Evolutionary conservation across 805 yeast species (phyloP).

Genomic region (Saccharomycopsis javanensis): DNA sequence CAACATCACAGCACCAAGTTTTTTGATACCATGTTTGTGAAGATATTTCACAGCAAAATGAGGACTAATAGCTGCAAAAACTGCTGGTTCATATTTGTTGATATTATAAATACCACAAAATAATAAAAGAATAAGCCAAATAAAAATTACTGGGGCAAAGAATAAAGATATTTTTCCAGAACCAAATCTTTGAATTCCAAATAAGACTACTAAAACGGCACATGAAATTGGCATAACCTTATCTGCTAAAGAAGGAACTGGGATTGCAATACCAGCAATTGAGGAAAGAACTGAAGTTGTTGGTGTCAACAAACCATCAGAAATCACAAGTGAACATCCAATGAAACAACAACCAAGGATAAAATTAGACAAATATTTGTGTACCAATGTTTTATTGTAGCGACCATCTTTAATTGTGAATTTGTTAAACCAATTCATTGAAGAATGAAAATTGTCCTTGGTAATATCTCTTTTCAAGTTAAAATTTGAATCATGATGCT

Average conservation of each 20-base stretch:
- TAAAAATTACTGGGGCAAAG: constrained; percentile 45
- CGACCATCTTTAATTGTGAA: constrained; percentile 23
- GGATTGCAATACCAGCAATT: constrained; percentile 45
- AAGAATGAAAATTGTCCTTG: constrained; percentile 1
- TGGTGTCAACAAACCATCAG: constrained; percentile 55
- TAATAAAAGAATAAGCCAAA: constrained; percentile 41
- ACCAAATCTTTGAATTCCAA: constrained; percentile 40
- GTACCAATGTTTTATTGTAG: constrained; percentile 22
- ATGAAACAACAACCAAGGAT: constrained; percentile 36
- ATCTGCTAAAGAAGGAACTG: constrained; percentile 34
- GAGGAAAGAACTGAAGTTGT: constrained; percentile 54
- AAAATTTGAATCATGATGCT: constrained; percentile 25
- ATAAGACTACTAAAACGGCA: constrained; percentile 36
- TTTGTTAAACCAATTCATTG: background rate
- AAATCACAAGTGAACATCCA: constrained; percentile 47
- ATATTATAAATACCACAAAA: constrained; percentile 40
- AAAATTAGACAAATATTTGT: constrained; percentile 26
- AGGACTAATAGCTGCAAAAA: constrained; percentile 43
- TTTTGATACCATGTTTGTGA: constrained; percentile 30
- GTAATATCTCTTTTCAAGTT: constrained; percentile 16
- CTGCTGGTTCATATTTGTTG: constrained; percentile 29
- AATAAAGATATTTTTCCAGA: constrained; percentile 37
- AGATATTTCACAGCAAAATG: constrained; percentile 40
- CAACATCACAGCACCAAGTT: constrained; percentile 42
- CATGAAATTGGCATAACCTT: constrained; percentile 41